These are phyloP conservation scores for Achaetomium macrosporum DNA, from an alignment of 2,329 filamentous ascomycete species.

Conservation along the genomic window DNA sequence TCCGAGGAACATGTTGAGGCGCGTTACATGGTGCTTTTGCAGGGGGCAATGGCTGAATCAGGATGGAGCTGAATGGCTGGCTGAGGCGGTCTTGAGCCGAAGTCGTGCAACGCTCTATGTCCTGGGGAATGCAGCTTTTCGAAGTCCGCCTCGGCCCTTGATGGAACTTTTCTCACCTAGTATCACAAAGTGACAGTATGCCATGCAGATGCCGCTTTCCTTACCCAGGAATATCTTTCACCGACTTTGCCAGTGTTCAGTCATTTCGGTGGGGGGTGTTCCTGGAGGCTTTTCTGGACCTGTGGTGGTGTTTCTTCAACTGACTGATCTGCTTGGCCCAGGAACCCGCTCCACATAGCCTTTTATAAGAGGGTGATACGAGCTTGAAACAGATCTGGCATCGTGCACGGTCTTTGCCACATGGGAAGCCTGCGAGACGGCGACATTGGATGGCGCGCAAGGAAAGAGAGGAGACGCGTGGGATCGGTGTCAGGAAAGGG, in stretches of 20 bases:
- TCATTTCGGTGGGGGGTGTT: too few species aligned
- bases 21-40: neutral
- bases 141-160: too few species aligned
- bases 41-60: neutral
- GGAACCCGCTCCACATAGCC: neutral
- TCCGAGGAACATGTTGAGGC: neutral
- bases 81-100: too few species aligned
- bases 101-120: too few species aligned
- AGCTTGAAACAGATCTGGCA: neutral
- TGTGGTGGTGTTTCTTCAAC: too few species aligned
- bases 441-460: neutral
- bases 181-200: neutral
- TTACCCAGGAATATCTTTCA: neutral
- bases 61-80: too few species aligned
- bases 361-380: neutral
- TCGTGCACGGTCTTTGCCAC: neutral
- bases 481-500: conserved; percentile 8
- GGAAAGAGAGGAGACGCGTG: neutral
- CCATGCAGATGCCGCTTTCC: neutral
- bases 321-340: too few species aligned
- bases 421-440: neutral
- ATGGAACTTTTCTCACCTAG: neutral
- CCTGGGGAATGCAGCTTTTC: too few species aligned
- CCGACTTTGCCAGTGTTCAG: neutral
- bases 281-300: too few species aligned